These are phyloP conservation scores for Encephalitozoon hellem DNA, from an alignment of 371 early-diverging fungal genomes.

Conservation along the genomic window DNA sequence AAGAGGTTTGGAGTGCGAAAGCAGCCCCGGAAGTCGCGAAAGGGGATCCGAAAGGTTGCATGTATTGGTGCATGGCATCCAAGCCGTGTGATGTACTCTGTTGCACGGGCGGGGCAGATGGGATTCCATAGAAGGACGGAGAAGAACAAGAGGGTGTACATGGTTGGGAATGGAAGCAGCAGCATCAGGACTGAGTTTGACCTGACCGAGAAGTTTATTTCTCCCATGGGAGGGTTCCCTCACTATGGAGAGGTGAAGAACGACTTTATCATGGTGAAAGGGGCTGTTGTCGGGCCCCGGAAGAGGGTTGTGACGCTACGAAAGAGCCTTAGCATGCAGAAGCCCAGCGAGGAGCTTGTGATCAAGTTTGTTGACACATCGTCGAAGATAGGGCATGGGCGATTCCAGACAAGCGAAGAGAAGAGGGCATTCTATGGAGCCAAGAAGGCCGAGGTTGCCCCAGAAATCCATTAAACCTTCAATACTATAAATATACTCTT, in stretches of 20 bases:
- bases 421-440: slow-evolving; percentile 81
- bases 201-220: slow-evolving; percentile 86
- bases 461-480: slow-evolving; percentile 51
- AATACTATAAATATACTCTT: not conserved
- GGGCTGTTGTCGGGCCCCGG: slow-evolving; percentile 85
- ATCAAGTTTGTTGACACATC: slow-evolving; percentile 97
- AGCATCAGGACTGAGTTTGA: slow-evolving; percentile 89
- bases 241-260: slow-evolving; percentile 95
- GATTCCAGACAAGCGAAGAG: slow-evolving; percentile 97
- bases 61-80: slow-evolving; percentile 99
- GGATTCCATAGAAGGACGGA: slow-evolving; percentile 99
- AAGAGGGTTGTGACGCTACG: slow-evolving; percentile 95
- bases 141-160: slow-evolving; percentile 98
- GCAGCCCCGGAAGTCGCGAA: slow-evolving; percentile 97
- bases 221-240: slow-evolving; percentile 97
- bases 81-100: slow-evolving; percentile 92
- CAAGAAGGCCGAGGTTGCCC: slow-evolving; percentile 58
- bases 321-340: slow-evolving; percentile 90
- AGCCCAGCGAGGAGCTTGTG: slow-evolving; percentile 81
- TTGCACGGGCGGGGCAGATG: slow-evolving; percentile 97
- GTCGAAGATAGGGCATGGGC: slow-evolving; percentile 98
- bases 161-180: slow-evolving; percentile 81
- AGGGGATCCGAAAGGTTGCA: slow-evolving; percentile 98
- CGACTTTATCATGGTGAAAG: slow-evolving; percentile 97
- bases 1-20: slow-evolving; percentile 99